A percentile compares a stretch with the other conserved stretches of the same genome.
These are phyloP conservation scores for Colletotrichum kahawae DNA, from an alignment of 2,329 filamentous ascomycete genomes.

Conservation along the genomic window DNA sequence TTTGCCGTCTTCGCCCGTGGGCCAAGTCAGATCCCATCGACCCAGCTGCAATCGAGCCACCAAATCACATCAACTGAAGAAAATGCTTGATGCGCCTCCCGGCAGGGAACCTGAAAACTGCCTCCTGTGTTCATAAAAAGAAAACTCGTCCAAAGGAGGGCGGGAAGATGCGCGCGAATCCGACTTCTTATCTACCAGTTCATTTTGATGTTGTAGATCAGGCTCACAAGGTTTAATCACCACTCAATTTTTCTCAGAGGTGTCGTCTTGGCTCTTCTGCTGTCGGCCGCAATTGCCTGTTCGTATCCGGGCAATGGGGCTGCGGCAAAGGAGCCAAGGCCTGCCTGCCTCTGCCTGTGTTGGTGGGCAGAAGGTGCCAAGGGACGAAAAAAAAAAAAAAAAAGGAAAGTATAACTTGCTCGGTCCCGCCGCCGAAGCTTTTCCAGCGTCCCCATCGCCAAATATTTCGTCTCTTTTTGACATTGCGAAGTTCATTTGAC, in stretches of 20 bases:
- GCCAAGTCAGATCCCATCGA: background rate
- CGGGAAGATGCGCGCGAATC: background rate
- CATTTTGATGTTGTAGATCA: background rate
- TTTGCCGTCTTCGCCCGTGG: background rate
- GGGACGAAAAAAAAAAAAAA: background rate
- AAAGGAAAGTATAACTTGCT: background rate
- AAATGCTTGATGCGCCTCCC: background rate
- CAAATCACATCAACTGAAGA: background rate
- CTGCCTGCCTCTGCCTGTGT: background rate
- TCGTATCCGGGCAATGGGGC: slow-evolving; percentile 9
- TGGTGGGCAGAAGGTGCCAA: background rate
- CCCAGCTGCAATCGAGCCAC: background rate
- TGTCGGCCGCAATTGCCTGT: background rate
- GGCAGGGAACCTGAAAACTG: background rate
- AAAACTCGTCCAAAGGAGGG: background rate
- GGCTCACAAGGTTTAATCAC: background rate
- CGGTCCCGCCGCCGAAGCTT: background rate
- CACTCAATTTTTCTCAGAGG: background rate
- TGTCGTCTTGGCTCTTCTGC: background rate
- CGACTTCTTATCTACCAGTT: background rate
- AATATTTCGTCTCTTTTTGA: background rate
- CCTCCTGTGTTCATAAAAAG: background rate
- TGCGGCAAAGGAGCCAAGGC: background rate
- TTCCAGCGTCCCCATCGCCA: background rate
- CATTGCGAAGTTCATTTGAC: background rate